Evolutionary conservation across 2,329 filamentous ascomycete species (phyloP), one percentile per base, ranked within the genome.

Genomic region (Drechslerella dactyloides): DNA sequence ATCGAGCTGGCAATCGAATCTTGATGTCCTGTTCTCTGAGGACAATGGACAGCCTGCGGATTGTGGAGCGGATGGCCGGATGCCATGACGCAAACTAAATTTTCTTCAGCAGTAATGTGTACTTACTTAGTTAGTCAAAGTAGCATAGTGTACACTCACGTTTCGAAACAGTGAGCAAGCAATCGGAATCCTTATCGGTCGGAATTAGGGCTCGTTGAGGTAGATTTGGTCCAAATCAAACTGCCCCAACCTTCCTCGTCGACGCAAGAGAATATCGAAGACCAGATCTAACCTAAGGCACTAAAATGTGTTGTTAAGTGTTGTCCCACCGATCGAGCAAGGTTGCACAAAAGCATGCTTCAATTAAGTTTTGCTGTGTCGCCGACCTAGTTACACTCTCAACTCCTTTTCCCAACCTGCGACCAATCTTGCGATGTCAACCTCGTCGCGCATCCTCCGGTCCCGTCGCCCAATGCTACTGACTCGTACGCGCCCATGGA

Each of bases 401-500:
- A 37, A 48, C 50, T 33, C 48, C 48, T 13, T 3, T 54, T 10
- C 17, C 7, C 24, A 53, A 30, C 24, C 23, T 23, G 35, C 30
- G n/a, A 2, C 37, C 52, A 27, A 24, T 17, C 35, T 10, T 2
- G 11, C 10, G 17, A 70, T 64, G 59, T 46, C 54, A 17, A 48
- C 66, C n/a, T 21, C 48, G 10, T 44, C 37, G 23, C 51, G 58
- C 13, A 21, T 21, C 30, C 33, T 70, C 6, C 60, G 54, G 54
- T n/a, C 21, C 33, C 46, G 27, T 40, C 24, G 59, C 10, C 50
- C 48, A 37, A 50, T 64, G n/a, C 17, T 54, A 30, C 15, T 30
- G 27, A 37, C 19, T n/a, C 54, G 56, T 15, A 23, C 27, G 19
- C 44, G 23, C 10, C 54, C 23, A 19, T 70, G 66, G 66, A 48